Percentiles rank a stretch among this genome's conserved stretches.
phyloP scores from a whole-genome alignment of 106 monocot genomes.

The Dendrobium officinale region DNA sequence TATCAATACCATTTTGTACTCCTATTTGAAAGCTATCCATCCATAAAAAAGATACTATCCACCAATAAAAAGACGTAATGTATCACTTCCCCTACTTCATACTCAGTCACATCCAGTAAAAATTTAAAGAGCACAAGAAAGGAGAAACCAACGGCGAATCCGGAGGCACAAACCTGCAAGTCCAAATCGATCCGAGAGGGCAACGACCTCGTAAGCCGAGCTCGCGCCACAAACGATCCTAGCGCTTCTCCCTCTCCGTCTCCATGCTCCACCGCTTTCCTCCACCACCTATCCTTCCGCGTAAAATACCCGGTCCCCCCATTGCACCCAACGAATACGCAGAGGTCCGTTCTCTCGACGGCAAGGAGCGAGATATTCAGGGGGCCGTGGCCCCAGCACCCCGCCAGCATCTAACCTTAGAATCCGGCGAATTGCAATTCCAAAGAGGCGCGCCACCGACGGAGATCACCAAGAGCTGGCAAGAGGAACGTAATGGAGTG shows the following conservation, averaged over 20 bases:
- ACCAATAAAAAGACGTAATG: background rate
- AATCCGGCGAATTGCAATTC: background rate
- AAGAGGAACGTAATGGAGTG: background rate
- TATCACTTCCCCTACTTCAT: background rate
- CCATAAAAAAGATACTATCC: background rate
- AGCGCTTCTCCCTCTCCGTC: background rate
- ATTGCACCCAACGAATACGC: background rate
- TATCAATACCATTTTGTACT: background rate
- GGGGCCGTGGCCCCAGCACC: conserved; percentile 24
- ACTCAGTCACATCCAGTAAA: background rate
- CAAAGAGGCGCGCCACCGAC: background rate
- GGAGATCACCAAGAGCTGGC: background rate
- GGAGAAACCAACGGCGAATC: background rate
- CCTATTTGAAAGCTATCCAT: background rate
- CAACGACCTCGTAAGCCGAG: conserved; percentile 46
- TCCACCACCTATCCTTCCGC: conserved; percentile 16
- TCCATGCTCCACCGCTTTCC: conserved; percentile 9
- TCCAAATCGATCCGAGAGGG: conserved; percentile 59
- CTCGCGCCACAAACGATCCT: conserved; percentile 20
- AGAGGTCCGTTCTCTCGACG: conserved; percentile 7
- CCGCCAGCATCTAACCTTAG: conserved; percentile 31
- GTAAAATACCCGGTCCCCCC: background rate
- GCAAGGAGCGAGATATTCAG: conserved; percentile 5
- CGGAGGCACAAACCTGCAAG: conserved; percentile 40
- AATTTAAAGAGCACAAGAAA: background rate